Evolutionary conservation across 2,329 filamentous ascomycete species (phyloP), one percentile per base, ranked within the genome.

Genomic region (Phialophora tarda): DNA sequence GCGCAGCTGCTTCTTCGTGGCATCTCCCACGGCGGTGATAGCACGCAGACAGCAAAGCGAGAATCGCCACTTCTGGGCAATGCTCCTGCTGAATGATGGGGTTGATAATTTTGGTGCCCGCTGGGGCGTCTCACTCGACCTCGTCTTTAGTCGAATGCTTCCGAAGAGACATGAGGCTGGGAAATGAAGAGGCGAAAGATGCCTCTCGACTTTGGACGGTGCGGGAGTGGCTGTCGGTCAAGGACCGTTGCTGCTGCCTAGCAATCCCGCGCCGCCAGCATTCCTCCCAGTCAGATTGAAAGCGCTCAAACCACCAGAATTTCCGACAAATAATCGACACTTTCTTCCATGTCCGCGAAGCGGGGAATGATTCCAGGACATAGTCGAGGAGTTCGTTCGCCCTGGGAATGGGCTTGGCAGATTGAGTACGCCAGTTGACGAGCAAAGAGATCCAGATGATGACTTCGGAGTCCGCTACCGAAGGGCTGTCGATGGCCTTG

Each of bases 271-370:
- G 23, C n/a, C 59, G 44, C 64, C 62, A 69, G 50, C 58, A 66
- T 12, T 56, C 24, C 30, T 66, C 58, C 64, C 64, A 64, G 23
- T 69, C 64, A 4, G 48, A 24, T n/a, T 65, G 47, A 23, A 66
- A 65, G 12, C 67, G 59, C 8, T 64, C 64, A 38, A 65, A 67
- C 67, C 67, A 69, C 64, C 64, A 69, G 28, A 69, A 69, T 44
- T 66, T 69, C 47, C 64, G 64, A 61, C 64, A 65, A 21, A 69
- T 67, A 11, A 28, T 56, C 1, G 67, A 38, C 4, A 69, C 62
- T 21, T 51, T 57, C 50, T 69, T 62, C 67, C 67, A 69, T 3
- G 61, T 57, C 24, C 64, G 62, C 6, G 64, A 30, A 10, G 54
- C 64, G 8, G 64, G 67, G 41, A 69, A 69, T 8, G 62, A 65